Evolutionary conservation across 495 filamentous ascomycete species (phyloP).

Genomic region (Chaetomidium leptoderma): DNA sequence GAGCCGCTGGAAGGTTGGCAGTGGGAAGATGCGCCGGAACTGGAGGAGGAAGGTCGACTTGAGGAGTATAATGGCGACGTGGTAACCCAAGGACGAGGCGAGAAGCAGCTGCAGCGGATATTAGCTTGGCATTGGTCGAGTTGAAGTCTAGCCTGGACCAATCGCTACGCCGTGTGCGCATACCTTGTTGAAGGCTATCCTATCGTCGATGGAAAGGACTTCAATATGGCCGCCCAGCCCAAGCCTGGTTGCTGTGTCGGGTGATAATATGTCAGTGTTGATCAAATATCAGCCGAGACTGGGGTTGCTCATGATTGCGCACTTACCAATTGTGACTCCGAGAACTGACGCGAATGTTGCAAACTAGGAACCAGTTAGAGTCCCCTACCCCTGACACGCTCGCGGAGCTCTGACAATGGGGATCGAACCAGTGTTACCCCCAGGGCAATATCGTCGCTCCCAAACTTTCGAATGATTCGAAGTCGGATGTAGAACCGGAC

Average conservation of each 20-base stretch:
- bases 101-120: not conserved
- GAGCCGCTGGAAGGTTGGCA: constrained; percentile 3
- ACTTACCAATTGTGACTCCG: not conserved
- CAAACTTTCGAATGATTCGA: not conserved
- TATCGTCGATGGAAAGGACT: not conserved
- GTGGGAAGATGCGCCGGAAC: constrained; percentile 7
- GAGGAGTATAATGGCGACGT: constrained; percentile 5
- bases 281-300: no score
- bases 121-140: no score
- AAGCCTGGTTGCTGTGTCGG: not conserved
- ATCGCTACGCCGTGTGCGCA: not conserved
- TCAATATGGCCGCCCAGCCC: constrained; percentile 4
- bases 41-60: constrained; percentile 3
- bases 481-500: constrained; percentile 3
- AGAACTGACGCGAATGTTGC: not conserved
- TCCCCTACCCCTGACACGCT: not conserved
- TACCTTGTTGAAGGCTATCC: not conserved
- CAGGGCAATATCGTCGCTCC: not conserved
- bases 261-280: not conserved
- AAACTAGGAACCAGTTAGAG: not conserved
- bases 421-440: not conserved
- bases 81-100: not conserved
- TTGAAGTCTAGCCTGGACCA: not conserved
- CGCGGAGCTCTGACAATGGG: not conserved
- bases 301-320: no score